Percentiles rank a stretch among this genome's conserved stretches.
Conservation (phyloP, 73 alveolate genomes). For the Paramecium bursaria region DNA sequence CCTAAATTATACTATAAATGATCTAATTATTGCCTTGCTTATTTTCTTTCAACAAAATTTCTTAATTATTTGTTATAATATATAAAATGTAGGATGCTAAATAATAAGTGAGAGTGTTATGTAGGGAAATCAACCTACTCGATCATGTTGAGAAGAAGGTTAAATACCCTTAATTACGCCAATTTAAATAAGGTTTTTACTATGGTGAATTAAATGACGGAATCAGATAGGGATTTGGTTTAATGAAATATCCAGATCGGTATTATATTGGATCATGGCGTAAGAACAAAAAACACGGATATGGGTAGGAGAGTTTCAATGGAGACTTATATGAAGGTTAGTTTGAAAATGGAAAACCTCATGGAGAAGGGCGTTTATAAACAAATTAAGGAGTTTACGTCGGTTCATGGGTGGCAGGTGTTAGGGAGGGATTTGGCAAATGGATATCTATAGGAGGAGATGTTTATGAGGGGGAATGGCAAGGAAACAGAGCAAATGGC, state of each 20-base stretch:
- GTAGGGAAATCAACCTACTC: no score
- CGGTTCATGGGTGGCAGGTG: slow-evolving; percentile 9
- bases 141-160: no score
- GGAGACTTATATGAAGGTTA: slow-evolving; percentile 63
- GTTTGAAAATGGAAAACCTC: slow-evolving; percentile 66
- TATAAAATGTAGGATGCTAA: no score
- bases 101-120: no score
- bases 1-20: no score
- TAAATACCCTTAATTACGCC: no score
- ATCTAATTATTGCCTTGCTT: no score
- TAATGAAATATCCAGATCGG: slow-evolving; percentile 48
- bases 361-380: slow-evolving; percentile 69
- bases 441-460: slow-evolving; percentile 63
- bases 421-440: not conserved
- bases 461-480: slow-evolving; percentile 79
- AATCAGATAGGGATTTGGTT: no score
- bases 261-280: slow-evolving; percentile 64
- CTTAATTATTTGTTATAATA: no score
- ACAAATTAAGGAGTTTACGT: slow-evolving; percentile 18
- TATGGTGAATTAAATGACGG: no score
- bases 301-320: slow-evolving; percentile 54
- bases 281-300: slow-evolving; percentile 65
- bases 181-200: no score
- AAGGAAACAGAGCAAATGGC: slow-evolving; percentile 71
- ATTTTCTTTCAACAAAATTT: no score